Evolutionary conservation across 495 filamentous ascomycete genomes (phyloP).

Genomic region (Hypoxylon trugodes): DNA sequence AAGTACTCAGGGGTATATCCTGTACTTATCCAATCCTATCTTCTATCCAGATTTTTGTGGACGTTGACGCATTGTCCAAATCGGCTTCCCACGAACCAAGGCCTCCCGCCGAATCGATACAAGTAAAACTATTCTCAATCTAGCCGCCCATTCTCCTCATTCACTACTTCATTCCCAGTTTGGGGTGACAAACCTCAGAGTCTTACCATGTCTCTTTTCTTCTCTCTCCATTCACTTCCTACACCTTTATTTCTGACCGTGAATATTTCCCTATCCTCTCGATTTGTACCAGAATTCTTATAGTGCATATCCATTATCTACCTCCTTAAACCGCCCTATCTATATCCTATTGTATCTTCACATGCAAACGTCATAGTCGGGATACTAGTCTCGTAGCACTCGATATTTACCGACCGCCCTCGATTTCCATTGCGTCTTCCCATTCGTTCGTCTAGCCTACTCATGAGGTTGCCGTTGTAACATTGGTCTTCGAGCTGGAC

Average conservation of each 20-base stretch:
- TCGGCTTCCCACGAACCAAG: conserved; percentile 14
- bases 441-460: background rate
- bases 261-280: conserved; percentile 15
- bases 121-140: conserved; percentile 18
- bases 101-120: conserved; percentile 24
- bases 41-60: conserved; percentile 10
- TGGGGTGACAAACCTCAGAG: conserved; percentile 4
- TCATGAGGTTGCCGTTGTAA: conserved; percentile 16
- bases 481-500: conserved; percentile 10
- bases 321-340: background rate
- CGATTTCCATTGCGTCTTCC: background rate
- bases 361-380: conserved; percentile 12
- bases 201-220: conserved; percentile 21
- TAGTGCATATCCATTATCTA: conserved; percentile 14
- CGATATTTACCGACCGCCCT: background rate
- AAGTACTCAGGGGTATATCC: background rate
- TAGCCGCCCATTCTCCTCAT: conserved; percentile 30
- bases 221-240: conserved; percentile 8
- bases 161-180: conserved; percentile 14
- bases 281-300: conserved; percentile 7
- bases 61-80: conserved; percentile 23
- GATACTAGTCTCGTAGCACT: background rate
- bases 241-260: background rate
- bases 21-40: conserved; percentile 4
- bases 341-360: background rate